Evolutionary conservation across 352 stramenopile genomes (phyloP), one percentile per base, ranked within the genome.

Genomic region (Saprolegnia diclina): DNA sequence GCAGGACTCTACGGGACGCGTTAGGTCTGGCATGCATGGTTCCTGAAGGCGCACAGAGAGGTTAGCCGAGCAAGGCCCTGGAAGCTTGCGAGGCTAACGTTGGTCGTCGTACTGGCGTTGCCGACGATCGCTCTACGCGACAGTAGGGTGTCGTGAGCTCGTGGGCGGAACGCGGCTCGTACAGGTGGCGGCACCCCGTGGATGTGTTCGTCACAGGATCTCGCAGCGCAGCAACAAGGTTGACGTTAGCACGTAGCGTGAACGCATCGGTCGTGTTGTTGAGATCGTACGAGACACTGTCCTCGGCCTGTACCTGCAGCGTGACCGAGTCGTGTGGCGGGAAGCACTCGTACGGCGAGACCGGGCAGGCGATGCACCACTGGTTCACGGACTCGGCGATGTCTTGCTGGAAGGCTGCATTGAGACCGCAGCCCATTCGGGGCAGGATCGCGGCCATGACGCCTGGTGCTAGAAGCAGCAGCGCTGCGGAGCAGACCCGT

Each of bases 281-380:
- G 24, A 59, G 24, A 24, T 24, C 19, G 13, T 14, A 48, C 42
- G 11, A 14, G 52, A 59, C n/a, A 18, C 24, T 59, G 11, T 59
- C 19, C 35, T 16, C 13, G 13, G 52, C 11, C 13, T 42, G 24
- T 9, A 59, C 52, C 16, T 18, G 24, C 16, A 59, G 19, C 19
- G 52, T 42, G n/a, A 68, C 29, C 44, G 62, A 32, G 45, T 35
- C 14, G 13, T 46, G 42, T 16, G 46, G 16, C 29, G 38, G 21
- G 7, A 57, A 21, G 62, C 62, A 68, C 44, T 68, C 19, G 62
- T 68, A 68, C 21, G 22, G 26, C 9, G 19, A n/a, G 19, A 18
- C 42, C 24, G 62, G 16, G 32, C 62, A 68, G 13, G 32, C 14
- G 11, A 54, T 40, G 21, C 62, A 68, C 62, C 62, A 68, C 46